Evolutionary conservation across 805 yeast species (phyloP), one percentile per base, ranked within the genome.

Genomic region (Candida golubevii): DNA sequence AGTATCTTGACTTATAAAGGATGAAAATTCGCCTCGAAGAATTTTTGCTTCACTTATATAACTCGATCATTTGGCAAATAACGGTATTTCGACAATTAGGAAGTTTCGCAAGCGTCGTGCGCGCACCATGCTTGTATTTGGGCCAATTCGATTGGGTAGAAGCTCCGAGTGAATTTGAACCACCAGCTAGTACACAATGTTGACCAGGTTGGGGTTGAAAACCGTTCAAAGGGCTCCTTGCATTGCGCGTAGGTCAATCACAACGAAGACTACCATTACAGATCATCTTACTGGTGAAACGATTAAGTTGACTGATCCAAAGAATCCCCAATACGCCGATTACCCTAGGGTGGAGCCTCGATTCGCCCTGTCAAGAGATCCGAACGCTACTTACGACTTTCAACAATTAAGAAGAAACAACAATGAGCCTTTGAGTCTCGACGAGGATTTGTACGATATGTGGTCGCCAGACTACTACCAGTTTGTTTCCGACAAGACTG

Each of bases 401-500:
- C 85, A 71, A 55, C 95, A 86, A 66, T 78, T 82, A 63, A 78
- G 91, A 69, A 80, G 95, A 67, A 86, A 87, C 71, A 72, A 78
- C 52, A 77, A 79, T 51, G 89, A 87, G 50, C 86, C 88, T 27
- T 63, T 86, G 51, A 82, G 81, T 61, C 79, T 81, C 44, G 79
- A 82, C 56, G 85, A 82, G 53, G 96, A 87, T 59, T 68, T 78
- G 63, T 72, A 82, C 58, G 90, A 87, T 63, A 75, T 85, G 74
- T 87, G 95, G 95, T 78, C 95, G 8, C 93, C 95, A 10, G 95
- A 87, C 58, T 76, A 81, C 58, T 79, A 72, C 61, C 80, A 81
- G 54, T 62, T 71, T 33, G 84, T 80, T 30, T 67, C 77, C 33
- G 83, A 85, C 63, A 59, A 64, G 37, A 74, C 78, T 29, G 95